Conservation (phyloP, 2,329 filamentous ascomycete species). For the Fusarium dlaminii region DNA sequence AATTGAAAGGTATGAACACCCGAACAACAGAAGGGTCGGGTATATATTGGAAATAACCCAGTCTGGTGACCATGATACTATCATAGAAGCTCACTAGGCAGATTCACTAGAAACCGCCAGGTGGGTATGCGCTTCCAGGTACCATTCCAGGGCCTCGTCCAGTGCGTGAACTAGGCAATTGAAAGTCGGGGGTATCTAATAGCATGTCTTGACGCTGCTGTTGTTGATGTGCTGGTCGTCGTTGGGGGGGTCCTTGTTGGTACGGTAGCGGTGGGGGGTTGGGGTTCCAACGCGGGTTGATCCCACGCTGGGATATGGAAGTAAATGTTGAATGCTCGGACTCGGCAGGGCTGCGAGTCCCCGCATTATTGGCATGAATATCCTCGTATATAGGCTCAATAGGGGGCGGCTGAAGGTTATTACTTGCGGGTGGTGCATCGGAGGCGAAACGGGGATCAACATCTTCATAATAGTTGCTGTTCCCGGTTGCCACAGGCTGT, state of each 20-base stretch:
- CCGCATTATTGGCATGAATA: conserved; percentile 59
- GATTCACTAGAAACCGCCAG: conserved; percentile 42
- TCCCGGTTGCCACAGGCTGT: conserved; percentile 40
- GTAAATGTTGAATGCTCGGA: conserved; percentile 89
- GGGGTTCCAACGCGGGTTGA: conserved; percentile 88
- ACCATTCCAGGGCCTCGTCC: conserved; percentile 56
- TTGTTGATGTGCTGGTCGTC: conserved; percentile 61
- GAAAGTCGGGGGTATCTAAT: conserved; percentile 88
- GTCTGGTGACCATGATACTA: neutral
- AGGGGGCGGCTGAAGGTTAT: conserved; percentile 42
- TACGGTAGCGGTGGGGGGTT: conserved; percentile 57
- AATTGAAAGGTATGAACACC: conserved; percentile 3
- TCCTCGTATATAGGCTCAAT: conserved; percentile 68
- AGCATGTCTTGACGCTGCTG: conserved; percentile 74
- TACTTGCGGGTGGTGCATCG: conserved; percentile 43
- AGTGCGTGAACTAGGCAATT: conserved; percentile 64
- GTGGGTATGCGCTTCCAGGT: conserved; percentile 64
- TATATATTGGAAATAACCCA: neutral
- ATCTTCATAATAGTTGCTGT: conserved; percentile 84
- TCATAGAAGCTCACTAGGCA: neutral
- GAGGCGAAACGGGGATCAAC: conserved; percentile 85
- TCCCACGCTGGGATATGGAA: conserved; percentile 84
- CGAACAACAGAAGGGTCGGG: neutral
- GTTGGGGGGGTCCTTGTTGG: conserved; percentile 54
- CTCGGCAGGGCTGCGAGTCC: conserved; percentile 75